Evolutionary conservation across 202 grass and related monocot genomes (phyloP), one percentile per base, ranked within the genome.

Genomic region (Eragrostis tef): DNA sequence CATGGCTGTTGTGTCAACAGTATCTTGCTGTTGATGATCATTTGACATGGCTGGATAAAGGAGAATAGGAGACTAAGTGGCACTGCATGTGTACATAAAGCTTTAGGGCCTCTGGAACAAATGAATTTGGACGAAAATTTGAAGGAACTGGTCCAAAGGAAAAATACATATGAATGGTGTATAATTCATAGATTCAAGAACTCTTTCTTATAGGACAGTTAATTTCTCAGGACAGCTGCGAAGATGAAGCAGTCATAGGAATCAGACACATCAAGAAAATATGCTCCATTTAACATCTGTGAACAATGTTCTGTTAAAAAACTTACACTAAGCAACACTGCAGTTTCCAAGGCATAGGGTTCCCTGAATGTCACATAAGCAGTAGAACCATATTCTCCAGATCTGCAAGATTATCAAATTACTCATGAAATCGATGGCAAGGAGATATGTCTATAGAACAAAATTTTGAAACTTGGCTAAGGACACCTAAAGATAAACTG

Each of bases 341-440:
- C 93, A 91, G 96, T 99, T 86, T 99, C 87, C 85, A 98, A 90
- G 43, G 96, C 82, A 91, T 93, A 83, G 19, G 87, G 82, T 62
- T 95, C 92, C 85, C 84, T 95, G 91, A 98, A 98, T 75, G 96
- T 95, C 81, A 98, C 96, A 77, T 95, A 93, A 84, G 92, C 92
- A 85, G 90, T 95, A 68, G 92, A 88, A 50, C 71, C 84, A 85
- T 98, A 93, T 24, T 85, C 92, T 83, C 86, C 96, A 44, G 92
- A 88, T 83, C 92, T 98, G 80, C 45, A 71, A 79, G 64, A 51
- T 48, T 82, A 52, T 26, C 22, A 70, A 75, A 76, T 63, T 82
- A 7, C 19, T 73, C 79, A 83, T 6, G 71, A 67, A 83, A 22
- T 69, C 19, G 52, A 69, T 86, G 9, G 25, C 22, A 73, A 54